Base-by-base conservation (phyloP, 306 rosid genomes). In the Boehmeria nivea region DNA sequence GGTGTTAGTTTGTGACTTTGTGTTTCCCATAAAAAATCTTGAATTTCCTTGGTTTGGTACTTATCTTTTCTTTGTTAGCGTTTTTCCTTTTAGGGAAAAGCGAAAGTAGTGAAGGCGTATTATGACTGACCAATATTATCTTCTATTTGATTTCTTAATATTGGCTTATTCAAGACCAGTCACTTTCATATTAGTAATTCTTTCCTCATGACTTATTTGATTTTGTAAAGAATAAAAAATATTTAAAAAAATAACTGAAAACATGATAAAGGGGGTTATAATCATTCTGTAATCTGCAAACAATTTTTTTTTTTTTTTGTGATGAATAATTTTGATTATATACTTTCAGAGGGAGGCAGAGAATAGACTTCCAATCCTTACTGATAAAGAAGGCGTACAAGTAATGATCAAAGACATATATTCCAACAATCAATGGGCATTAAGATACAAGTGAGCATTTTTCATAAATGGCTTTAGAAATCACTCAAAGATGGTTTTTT, bases 301-400 rank as follows among this genome's bases (percentile, higher is more conserved):
- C n/a, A n/a, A n/a, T n/a, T n/a, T n/a, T n/a, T n/a, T n/a, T n/a
- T n/a, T n/a, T n/a, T n/a, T n/a, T n/a, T n/a, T n/a, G n/a, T n/a
- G n/a, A n/a, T n/a, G n/a, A n/a, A n/a, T n/a, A n/a, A n/a, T n/a
- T n/a, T n/a, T n/a, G n/a, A n/a, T n/a, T n/a, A n/a, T n/a, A n/a
- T n/a, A 33, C 6, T 56, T 33, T 61, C 57, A 88, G 96, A 80
- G 49, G n/a, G 86, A 70, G 39, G 86, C 77, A 20, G 91, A 85
- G 64, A 64, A 42, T 12, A 72, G 73, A 43, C 87, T 88, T 42
- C 96, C 94, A 0, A 4, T 16, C 10, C 74, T 85, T 18, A 0
- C 4, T 3, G 54, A 66, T 31, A 82, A 57, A 57, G 82, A 82
- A 50, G 91, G 88, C 45, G 71, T 69, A 4, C 57, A 49, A 17